Conservation (phyloP, 2,329 filamentous ascomycete species). For the Fusarium transvaalense region DNA sequence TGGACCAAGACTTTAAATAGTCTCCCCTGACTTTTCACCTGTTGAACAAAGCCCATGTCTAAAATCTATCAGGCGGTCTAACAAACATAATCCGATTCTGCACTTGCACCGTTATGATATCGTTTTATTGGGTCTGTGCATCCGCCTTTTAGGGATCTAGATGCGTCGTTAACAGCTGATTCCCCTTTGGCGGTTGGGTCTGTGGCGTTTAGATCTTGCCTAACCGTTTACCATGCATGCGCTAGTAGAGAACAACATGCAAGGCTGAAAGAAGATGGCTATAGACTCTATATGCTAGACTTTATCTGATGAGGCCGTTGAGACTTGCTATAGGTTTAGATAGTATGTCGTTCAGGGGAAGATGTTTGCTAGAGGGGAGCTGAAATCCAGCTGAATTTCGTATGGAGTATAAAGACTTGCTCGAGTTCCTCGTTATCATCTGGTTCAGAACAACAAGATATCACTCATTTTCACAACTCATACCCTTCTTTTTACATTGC, state of each 20-base stretch:
- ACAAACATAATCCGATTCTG: background rate
- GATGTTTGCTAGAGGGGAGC: background rate
- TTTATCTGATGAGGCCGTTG: background rate
- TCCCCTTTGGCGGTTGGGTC: conserved; percentile 14
- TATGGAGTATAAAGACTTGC: conserved; percentile 17
- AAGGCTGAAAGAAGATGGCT: conserved; percentile 13
- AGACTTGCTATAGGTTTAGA: background rate
- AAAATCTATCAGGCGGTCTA: background rate
- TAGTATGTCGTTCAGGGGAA: background rate
- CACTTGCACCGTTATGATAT: background rate
- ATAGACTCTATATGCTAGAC: conserved; percentile 11
- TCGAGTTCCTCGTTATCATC: background rate
- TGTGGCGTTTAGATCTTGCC: conserved; percentile 32
- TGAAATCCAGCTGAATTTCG: background rate
- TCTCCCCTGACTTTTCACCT: background rate
- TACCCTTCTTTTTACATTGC: background rate
- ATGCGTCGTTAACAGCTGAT: conserved; percentile 9
- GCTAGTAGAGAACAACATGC: background rate
- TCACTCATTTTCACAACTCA: background rate
- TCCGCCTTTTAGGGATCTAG: conserved; percentile 13
- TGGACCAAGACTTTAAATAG: conserved; percentile 31
- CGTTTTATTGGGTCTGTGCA: background rate
- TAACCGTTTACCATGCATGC: conserved; percentile 18
- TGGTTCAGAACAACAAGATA: background rate
- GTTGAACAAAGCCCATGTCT: background rate